Percentiles rank a stretch among this genome's conserved stretches.
Evolutionary conservation across 805 yeast genomes (phyloP).

Genomic region (Pichia rugopelliculosa): DNA sequence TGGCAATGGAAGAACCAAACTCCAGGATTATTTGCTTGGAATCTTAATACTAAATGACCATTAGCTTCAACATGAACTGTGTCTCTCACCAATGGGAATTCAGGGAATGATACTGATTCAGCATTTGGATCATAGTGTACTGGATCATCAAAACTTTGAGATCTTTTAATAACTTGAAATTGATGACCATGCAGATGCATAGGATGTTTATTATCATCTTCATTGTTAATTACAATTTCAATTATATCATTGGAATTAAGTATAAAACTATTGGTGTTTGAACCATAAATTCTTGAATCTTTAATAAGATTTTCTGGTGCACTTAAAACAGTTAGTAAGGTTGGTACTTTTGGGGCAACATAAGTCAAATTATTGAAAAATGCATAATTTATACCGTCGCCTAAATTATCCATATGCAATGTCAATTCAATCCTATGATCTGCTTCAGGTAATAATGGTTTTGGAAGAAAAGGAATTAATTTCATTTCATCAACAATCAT

Average conservation of each 20-base stretch:
- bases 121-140: conserved; percentile 39
- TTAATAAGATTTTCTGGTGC: conserved; percentile 47
- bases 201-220: conserved; percentile 88
- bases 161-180: conserved; percentile 75
- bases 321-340: conserved; percentile 54
- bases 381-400: conserved; percentile 71
- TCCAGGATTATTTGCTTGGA: conserved; percentile 83
- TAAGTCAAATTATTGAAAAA: conserved; percentile 64
- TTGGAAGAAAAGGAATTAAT: conserved; percentile 33
- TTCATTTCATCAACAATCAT: conserved; percentile 40
- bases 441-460: conserved; percentile 45
- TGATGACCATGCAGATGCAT: conserved; percentile 93
- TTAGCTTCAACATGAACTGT: conserved; percentile 61
- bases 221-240: conserved; percentile 71
- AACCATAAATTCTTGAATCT: conserved; percentile 62
- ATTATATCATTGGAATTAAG: conserved; percentile 55
- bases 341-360: conserved; percentile 63
- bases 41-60: conserved; percentile 63
- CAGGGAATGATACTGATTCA: conserved; percentile 40
- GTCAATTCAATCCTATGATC: conserved; percentile 55
- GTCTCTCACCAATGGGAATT: conserved; percentile 60
- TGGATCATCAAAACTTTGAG: conserved; percentile 48
- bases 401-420: conserved; percentile 60
- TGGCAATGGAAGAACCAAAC: conserved; percentile 95
- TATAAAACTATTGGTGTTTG: conserved; percentile 57